Conservation (phyloP, 352 stramenopile species). For the Lagenidium sp. region DNA sequence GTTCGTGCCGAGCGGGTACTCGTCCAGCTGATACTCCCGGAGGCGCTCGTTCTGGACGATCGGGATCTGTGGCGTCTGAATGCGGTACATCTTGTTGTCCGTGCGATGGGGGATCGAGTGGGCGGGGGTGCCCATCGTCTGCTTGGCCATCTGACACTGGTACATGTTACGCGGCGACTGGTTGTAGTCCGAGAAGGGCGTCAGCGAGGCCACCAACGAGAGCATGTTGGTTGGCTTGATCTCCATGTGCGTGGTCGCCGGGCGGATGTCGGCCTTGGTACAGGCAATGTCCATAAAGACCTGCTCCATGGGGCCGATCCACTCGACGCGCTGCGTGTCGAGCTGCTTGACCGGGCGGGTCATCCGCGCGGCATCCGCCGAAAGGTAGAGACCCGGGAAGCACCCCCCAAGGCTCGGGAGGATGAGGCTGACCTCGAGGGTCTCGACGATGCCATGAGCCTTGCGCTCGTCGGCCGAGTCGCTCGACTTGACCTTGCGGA, state of each 20-base stretch:
- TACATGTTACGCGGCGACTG: conserved; percentile 99
- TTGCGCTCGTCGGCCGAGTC: conserved; percentile 34
- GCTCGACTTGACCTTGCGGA: conserved; percentile 68
- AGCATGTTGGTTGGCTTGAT: conserved; percentile 99
- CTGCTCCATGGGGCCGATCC: conserved; percentile 97
- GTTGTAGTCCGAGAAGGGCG: conserved; percentile 99
- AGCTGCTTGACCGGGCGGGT: conserved; percentile 91
- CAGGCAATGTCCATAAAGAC: conserved; percentile 98
- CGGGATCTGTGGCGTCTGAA: conserved; percentile 97
- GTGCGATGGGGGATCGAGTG: conserved; percentile 94
- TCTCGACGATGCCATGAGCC: conserved; percentile 58
- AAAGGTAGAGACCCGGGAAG: conserved; percentile 98
- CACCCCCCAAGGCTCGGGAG: conserved; percentile 79
- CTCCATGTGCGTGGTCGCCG: conserved; percentile 97
- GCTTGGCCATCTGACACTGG: conserved; percentile 99
- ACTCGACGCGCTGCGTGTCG: conserved; percentile 89
- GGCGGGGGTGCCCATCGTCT: conserved; percentile 99
- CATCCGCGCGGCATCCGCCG: conserved; percentile 92
- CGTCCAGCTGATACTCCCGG: conserved; percentile 96
- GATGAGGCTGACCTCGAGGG: conserved; percentile 80
- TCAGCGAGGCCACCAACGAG: conserved; percentile 97
- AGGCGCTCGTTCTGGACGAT: conserved; percentile 97
- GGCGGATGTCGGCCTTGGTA: conserved; percentile 92
- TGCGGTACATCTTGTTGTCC: conserved; percentile 99
- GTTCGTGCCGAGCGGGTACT: conserved; percentile 99